phyloP scores from a whole-genome alignment of 768 basidiomycete genomes.

The Porpolomopsis calyptriformis region DNA sequence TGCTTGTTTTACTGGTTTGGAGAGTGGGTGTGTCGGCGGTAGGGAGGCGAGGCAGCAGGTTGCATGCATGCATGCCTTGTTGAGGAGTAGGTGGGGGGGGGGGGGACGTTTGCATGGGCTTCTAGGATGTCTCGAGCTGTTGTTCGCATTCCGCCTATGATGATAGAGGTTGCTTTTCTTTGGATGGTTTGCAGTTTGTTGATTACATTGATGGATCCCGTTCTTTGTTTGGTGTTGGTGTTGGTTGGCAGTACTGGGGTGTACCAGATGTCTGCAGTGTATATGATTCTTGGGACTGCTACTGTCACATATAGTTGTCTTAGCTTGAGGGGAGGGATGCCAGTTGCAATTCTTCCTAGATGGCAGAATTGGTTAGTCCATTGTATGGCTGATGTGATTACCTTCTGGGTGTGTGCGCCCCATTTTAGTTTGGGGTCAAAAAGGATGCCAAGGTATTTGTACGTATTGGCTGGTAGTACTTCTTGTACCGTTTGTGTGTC shows the following conservation, averaged over 20 bases:
- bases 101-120: constrained; percentile 12
- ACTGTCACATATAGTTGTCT: constrained; percentile 17
- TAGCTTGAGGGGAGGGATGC: constrained; percentile 12
- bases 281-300: constrained; percentile 17
- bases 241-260: constrained; percentile 8
- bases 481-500: not conserved
- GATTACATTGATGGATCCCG: constrained; percentile 8
- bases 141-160: constrained; percentile 15
- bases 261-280: constrained; percentile 19
- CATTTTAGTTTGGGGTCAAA: constrained; percentile 13
- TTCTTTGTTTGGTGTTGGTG: constrained; percentile 8
- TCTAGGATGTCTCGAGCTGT: constrained; percentile 14
- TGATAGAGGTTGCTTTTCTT: constrained; percentile 13
- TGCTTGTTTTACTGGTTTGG: constrained; percentile 1
- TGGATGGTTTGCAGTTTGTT: constrained; percentile 12
- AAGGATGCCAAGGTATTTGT: constrained; percentile 20
- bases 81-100: constrained; percentile 8
- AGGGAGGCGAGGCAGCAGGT: constrained; percentile 12
- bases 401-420: constrained; percentile 6
- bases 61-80: constrained; percentile 7
- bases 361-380: not conserved
- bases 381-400: not conserved
- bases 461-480: constrained; percentile 8
- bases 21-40: constrained; percentile 11
- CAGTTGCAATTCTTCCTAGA: not conserved